Conservation (phyloP, 2,329 filamentous ascomycete genomes). For the Pseudocercospora vitis region DNA sequence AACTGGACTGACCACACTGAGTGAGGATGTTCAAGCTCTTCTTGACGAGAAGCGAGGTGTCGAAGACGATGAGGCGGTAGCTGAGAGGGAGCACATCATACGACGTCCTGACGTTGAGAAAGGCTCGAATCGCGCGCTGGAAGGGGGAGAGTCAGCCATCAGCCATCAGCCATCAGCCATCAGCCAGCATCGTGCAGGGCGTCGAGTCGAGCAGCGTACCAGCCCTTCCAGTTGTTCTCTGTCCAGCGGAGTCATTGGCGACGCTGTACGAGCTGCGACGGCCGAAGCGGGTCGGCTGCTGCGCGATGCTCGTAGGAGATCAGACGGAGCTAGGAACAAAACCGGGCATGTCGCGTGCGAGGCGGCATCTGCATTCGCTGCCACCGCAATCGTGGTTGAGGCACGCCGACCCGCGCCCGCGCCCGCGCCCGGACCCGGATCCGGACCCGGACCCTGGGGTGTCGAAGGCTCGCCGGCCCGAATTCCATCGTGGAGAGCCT, state of each 20-base stretch:
- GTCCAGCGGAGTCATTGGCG: conserved; percentile 54
- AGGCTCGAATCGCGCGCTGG: conserved; percentile 88
- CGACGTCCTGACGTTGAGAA: conserved; percentile 92
- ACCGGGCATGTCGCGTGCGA: conserved; percentile 11
- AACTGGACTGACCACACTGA: conserved; percentile 70
- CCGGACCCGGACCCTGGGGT: too few species aligned
- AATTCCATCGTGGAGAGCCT: conserved; percentile 4
- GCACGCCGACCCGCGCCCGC: neutral
- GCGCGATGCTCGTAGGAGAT: conserved; percentile 17
- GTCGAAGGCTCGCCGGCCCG: conserved; percentile 7
- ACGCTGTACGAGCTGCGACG: too few species aligned
- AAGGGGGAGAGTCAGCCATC: too few species aligned
- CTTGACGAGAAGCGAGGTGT: conserved; percentile 91
- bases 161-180: conserved; percentile 3
- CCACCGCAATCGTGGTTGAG: neutral
- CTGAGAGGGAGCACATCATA: conserved; percentile 97
- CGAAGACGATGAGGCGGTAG: conserved; percentile 92
- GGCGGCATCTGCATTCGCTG: neutral
- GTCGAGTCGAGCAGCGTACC: conserved; percentile 47
- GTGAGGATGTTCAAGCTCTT: conserved; percentile 94
- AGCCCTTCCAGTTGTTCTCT: conserved; percentile 76
- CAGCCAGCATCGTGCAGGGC: conserved; percentile 1
- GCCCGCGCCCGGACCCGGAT: too few species aligned
- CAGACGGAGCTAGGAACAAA: conserved; percentile 24
- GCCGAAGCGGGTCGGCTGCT: neutral